phyloP scores from a whole-genome alignment of 2,329 filamentous ascomycete species.

The Hypomyces rosellus region DNA sequence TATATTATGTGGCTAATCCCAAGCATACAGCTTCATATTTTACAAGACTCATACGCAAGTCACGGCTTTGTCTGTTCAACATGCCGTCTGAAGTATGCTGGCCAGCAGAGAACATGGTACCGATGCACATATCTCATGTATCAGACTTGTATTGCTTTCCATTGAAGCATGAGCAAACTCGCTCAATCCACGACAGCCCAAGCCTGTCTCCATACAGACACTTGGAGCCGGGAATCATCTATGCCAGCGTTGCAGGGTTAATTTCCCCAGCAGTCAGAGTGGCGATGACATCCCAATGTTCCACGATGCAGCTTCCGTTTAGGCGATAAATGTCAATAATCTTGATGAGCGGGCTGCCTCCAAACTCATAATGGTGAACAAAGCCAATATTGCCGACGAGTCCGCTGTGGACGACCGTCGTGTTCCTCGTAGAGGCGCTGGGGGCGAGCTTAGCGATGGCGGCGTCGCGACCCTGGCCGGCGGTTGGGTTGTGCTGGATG shows the following conservation, averaged over 20 bases:
- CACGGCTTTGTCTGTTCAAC: no score
- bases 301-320: constrained; percentile 6
- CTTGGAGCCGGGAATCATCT: no score
- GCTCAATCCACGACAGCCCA: no score
- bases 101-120: no score
- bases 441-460: background rate
- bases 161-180: no score
- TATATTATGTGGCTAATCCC: no score
- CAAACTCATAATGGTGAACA: background rate
- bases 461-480: constrained; percentile 4
- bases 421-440: background rate
- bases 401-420: background rate
- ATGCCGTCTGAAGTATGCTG: no score
- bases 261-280: constrained; percentile 4
- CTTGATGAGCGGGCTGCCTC: background rate
- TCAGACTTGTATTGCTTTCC: no score
- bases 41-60: no score
- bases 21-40: no score
- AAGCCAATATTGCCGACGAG: background rate
- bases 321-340: constrained; percentile 4
- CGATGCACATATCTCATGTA: no score
- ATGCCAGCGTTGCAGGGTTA: background rate
- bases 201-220: no score
- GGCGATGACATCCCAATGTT: constrained; percentile 5
- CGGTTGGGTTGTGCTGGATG: constrained; percentile 4